These are phyloP conservation scores for Castanea mollissima DNA, from an alignment of 306 rosid species.

Conservation along the genomic window DNA sequence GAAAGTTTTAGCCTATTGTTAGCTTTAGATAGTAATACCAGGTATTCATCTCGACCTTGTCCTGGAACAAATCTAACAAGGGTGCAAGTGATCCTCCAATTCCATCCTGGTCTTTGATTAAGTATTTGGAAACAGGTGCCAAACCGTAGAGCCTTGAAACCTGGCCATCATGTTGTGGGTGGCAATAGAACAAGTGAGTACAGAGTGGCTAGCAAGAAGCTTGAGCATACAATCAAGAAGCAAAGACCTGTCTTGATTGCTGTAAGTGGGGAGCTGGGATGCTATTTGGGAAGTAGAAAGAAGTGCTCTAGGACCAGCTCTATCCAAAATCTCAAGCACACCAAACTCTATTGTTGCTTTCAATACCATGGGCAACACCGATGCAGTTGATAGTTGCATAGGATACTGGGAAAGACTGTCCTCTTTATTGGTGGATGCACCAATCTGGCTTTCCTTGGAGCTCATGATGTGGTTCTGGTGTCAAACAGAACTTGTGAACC, in stretches of 20 bases:
- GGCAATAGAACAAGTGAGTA: slow-evolving; percentile 19
- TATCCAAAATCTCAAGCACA: slow-evolving; percentile 22
- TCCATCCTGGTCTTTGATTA: slow-evolving; percentile 9
- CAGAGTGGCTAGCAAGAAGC: slow-evolving; percentile 12
- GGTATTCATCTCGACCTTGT: slow-evolving; percentile 7
- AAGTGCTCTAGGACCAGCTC: slow-evolving; percentile 13
- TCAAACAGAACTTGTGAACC: background rate
- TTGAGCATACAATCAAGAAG: slow-evolving; percentile 24
- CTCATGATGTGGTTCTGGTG: background rate
- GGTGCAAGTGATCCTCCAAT: slow-evolving; percentile 14
- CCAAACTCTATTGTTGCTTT: slow-evolving; percentile 34
- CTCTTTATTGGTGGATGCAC: slow-evolving; percentile 8
- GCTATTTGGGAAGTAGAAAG: slow-evolving; percentile 31
- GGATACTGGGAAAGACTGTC: slow-evolving; percentile 13
- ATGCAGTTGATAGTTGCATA: slow-evolving; percentile 17
- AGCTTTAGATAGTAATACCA: slow-evolving; percentile 2
- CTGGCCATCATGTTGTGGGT: background rate
- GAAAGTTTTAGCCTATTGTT: background rate
- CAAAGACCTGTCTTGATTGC: slow-evolving; percentile 1
- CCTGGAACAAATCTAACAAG: background rate
- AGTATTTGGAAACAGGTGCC: slow-evolving; percentile 20
- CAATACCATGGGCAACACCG: slow-evolving; percentile 13
- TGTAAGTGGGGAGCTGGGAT: slow-evolving; percentile 7
- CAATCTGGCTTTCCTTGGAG: background rate
- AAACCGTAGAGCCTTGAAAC: slow-evolving; percentile 19